Percentiles rank a stretch among this genome's conserved stretches.
These are phyloP conservation scores for Penicillium sp. DNA, from an alignment of 2,329 filamentous ascomycete species.

Conservation along the genomic window DNA sequence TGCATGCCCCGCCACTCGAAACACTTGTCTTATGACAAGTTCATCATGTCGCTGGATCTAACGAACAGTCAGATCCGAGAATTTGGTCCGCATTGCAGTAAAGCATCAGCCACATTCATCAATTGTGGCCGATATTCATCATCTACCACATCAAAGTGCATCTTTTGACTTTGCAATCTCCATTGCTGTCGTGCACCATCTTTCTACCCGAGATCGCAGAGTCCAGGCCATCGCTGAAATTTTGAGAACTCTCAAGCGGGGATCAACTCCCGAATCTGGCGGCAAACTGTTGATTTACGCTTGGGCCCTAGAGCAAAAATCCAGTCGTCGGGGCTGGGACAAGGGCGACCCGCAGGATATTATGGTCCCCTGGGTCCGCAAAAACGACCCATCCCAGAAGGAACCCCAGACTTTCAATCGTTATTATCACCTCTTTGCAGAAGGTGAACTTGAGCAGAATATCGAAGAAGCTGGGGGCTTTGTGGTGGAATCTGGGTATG, in stretches of 20 bases:
- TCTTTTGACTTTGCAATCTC: slow-evolving; percentile 83
- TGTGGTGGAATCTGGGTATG: slow-evolving; percentile 77
- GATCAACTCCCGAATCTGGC: slow-evolving; percentile 25
- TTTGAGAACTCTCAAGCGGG: slow-evolving; percentile 55
- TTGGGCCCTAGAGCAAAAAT: slow-evolving; percentile 90
- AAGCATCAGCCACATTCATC: slow-evolving; percentile 59
- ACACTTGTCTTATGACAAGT: slow-evolving; percentile 33
- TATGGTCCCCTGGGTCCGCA: slow-evolving; percentile 90
- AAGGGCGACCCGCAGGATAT: slow-evolving; percentile 79
- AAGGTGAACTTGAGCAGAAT: slow-evolving; percentile 80
- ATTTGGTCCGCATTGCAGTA: slow-evolving; percentile 53
- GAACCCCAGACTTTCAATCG: slow-evolving; percentile 62
- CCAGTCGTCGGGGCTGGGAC: slow-evolving; percentile 82
- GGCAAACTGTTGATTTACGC: slow-evolving; percentile 79
- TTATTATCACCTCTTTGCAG: slow-evolving; percentile 88
- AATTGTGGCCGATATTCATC: slow-evolving; percentile 73
- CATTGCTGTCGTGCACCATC: slow-evolving; percentile 89
- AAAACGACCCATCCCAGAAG: slow-evolving; percentile 27
- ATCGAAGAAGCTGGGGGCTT: slow-evolving; percentile 66
- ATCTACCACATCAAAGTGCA: slow-evolving; percentile 65
- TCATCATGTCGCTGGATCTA: slow-evolving; percentile 40
- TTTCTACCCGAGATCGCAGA: slow-evolving; percentile 70
- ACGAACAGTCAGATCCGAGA: slow-evolving; percentile 47
- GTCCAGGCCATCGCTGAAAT: slow-evolving; percentile 66
- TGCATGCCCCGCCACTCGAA: slow-evolving; percentile 18